Base-by-base conservation (phyloP, 495 filamentous ascomycete genomes). In the Hypoxylon perforatum region DNA sequence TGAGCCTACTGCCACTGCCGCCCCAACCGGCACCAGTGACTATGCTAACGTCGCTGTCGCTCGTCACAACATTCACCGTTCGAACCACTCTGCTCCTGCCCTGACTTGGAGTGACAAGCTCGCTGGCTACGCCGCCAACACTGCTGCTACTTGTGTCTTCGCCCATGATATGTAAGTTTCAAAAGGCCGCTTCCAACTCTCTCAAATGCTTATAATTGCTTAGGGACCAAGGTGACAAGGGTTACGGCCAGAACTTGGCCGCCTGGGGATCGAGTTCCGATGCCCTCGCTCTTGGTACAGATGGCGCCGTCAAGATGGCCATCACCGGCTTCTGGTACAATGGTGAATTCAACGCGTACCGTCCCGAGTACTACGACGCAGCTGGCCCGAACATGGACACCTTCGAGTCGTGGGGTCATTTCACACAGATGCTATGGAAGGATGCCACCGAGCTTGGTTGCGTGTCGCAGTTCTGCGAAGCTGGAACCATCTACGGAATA, bases 361-460 rank as follows among this genome's bases (percentile, higher is more conserved):
- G 75, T 8, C 70, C 73, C 21, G 56, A 61, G 41, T 74, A 74
- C 63, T 81, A 80, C 48, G 79, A 80, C 42, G 47, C 75, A 48
- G 54, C 63, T 36, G 78, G 70, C 23, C 83, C 85, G 7, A 77
- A 85, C 72, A 88, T 88, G 84, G 61, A 71, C 66, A 74, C 84
- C 75, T 92, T 93, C 76, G 80, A 89, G 33, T 56, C 72, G 30
- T 95, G 89, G 87, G 92, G 94, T 58, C 94, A 99, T 77, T 92
- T 92, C 82, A 86, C 90, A n/a, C 92, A 97, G 81, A 82, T 97
- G 21, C 85, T 98, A 36, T 99, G 95, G 95, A 88, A 88, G 75
- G 73, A 36, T 6, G 90, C 91, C 50, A 86, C 77, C 14, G 71
- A 84, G 35, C 81, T 98, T 36, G 95, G 92, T 63, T 99, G 95